These are phyloP conservation scores for Betula pendula DNA, from an alignment of 306 rosid species.

Conservation along the genomic window DNA sequence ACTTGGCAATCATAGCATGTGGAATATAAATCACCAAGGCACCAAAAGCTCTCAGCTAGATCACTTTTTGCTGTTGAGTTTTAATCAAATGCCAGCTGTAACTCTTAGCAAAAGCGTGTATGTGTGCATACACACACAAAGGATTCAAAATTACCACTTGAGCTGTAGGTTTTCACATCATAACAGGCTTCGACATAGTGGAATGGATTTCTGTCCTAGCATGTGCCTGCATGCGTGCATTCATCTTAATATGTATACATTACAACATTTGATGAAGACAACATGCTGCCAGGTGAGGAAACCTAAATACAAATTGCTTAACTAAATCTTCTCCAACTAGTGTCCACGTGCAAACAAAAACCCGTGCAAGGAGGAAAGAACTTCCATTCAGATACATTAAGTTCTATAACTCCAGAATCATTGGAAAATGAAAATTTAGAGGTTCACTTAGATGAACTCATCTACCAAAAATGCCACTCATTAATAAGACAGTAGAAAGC, in stretches of 20 bases:
- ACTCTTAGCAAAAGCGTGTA: not conserved
- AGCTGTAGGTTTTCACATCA: not conserved
- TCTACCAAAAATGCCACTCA: not conserved
- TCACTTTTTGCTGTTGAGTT: not conserved
- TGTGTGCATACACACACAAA: not conserved
- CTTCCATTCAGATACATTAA: not conserved
- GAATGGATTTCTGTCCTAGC: not conserved
- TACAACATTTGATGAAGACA: not conserved
- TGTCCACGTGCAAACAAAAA: not conserved
- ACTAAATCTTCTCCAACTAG: not conserved
- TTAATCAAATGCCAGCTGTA: not conserved
- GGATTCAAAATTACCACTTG: not conserved
- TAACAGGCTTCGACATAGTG: not conserved
- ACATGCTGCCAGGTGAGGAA: not conserved
- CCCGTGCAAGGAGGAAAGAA: not conserved
- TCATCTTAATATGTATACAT: not conserved
- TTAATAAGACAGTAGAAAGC: not conserved
- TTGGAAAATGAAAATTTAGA: not conserved
- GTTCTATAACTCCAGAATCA: not conserved
- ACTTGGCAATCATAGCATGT: too few species aligned
- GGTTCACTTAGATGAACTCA: too few species aligned
- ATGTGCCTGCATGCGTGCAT: not conserved
- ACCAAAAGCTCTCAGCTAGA: too few species aligned
- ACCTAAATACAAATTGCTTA: not conserved
- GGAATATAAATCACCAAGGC: too few species aligned